Conservation (phyloP, 2,329 filamentous ascomycete species). For the Epichloe hybrida region DNA sequence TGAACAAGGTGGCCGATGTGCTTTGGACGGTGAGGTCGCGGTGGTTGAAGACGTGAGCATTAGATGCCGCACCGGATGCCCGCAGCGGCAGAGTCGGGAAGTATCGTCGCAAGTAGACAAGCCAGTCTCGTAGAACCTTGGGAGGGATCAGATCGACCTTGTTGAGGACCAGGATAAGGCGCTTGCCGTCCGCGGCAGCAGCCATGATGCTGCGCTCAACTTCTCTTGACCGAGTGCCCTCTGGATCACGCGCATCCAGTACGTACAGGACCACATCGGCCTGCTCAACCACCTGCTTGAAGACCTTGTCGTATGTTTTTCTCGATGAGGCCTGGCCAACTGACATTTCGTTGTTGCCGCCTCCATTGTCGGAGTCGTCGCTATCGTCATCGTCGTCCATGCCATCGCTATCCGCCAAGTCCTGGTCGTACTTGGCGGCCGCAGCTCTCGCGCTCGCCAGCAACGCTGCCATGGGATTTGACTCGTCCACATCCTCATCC, state of each 20-base stretch:
- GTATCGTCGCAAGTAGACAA: constrained; percentile 69
- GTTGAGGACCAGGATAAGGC: constrained; percentile 84
- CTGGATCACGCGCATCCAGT: constrained; percentile 80
- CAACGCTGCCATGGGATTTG: constrained; percentile 86
- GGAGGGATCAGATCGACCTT: constrained; percentile 88
- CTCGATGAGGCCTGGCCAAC: constrained; percentile 51
- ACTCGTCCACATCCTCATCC: constrained; percentile 49
- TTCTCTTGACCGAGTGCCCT: constrained; percentile 79
- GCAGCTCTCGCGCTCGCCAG: constrained; percentile 70
- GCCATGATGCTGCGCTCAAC: constrained; percentile 87
- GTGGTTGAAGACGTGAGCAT: constrained; percentile 86
- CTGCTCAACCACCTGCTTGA: constrained; percentile 81
- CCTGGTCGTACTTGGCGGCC: constrained; percentile 60
- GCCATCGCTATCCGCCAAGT: constrained; percentile 45
- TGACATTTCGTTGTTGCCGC: constrained; percentile 33
- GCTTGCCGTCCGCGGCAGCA: constrained; percentile 66
- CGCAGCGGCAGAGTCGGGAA: constrained; percentile 86
- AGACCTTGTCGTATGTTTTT: constrained; percentile 87
- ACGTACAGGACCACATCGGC: constrained; percentile 90
- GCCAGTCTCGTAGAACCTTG: constrained; percentile 70
- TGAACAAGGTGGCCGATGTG: constrained; percentile 75
- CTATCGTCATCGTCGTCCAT: constrained; percentile 33
- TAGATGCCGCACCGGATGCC: constrained; percentile 67
- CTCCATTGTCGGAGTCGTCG: constrained; percentile 38
- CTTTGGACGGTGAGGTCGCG: constrained; percentile 75